These are phyloP conservation scores for Vitis rupestris DNA, from an alignment of 164 flowering plant species.

Conservation along the genomic window DNA sequence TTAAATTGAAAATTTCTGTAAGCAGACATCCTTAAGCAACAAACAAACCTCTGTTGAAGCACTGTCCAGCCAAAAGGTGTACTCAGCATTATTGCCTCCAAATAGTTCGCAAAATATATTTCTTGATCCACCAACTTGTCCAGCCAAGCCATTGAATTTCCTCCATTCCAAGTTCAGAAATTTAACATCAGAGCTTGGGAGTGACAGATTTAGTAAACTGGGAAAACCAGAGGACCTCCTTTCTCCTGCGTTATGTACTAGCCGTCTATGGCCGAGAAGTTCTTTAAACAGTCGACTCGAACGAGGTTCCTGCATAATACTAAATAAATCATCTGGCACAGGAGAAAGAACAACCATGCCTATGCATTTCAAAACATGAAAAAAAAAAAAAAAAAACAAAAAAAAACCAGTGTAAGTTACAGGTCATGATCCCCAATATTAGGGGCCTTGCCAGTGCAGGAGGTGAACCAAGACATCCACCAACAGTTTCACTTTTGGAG, in stretches of 20 bases:
- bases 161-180: conserved; percentile 72
- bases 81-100: conserved; percentile 56
- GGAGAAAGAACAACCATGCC: conserved; percentile 9
- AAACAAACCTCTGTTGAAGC: conserved; percentile 72
- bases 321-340: conserved; percentile 53
- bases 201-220: conserved; percentile 17
- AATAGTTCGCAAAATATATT: conserved; percentile 69
- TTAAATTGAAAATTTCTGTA: no score
- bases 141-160: conserved; percentile 55
- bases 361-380: conserved; percentile 2
- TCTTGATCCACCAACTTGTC: conserved; percentile 76
- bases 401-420: no score
- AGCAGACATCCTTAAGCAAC: no score
- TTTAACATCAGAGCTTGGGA: conserved; percentile 23
- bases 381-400: not conserved
- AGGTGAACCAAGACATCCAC: no score
- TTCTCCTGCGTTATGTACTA: conserved; percentile 14
- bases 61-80: conserved; percentile 98
- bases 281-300: conserved; percentile 27
- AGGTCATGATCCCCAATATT: no score
- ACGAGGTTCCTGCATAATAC: conserved; percentile 65
- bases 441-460: no score
- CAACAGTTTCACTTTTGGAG: no score
- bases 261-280: not conserved
- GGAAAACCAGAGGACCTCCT: conserved; percentile 12